A percentile compares a stretch with the other conserved stretches of the same genome.
Evolutionary conservation across 73 alveolate species (phyloP).

Genomic region (Symbiodinium pilosum): DNA sequence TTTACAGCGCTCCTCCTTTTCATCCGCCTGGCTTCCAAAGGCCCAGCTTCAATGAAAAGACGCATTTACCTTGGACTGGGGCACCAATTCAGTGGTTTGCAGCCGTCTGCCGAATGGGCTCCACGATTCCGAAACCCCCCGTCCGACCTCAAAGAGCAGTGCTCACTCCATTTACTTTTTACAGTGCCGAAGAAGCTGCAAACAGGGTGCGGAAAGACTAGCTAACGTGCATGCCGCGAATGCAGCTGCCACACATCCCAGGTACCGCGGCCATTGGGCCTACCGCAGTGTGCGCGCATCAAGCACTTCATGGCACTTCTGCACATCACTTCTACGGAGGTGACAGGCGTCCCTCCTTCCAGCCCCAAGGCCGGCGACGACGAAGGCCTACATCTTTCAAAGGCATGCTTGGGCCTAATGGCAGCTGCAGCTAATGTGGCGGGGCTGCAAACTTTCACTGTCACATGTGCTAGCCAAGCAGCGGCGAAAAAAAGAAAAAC

Average conservation of each 20-base stretch:
- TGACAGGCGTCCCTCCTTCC: no score
- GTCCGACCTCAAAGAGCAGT: background rate
- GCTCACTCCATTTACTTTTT: background rate
- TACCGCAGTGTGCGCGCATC: no score
- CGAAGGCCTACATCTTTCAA: constrained; percentile 16
- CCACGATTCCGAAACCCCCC: background rate
- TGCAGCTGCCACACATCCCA: background rate
- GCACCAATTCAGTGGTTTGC: no score
- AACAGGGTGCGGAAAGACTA: background rate
- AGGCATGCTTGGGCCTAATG: constrained; percentile 16
- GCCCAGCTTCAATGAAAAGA: background rate
- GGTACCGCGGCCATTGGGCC: constrained; percentile 20
- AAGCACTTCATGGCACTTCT: no score
- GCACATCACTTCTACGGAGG: no score
- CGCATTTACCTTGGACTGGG: no score
- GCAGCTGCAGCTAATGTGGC: no score
- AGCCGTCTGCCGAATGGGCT: background rate
- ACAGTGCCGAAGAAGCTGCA: background rate
- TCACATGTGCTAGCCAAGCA: no score
- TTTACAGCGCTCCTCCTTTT: constrained; percentile 19
- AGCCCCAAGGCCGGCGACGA: background rate
- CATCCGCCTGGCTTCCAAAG: constrained; percentile 29
- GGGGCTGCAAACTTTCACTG: no score
- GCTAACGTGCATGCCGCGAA: background rate
- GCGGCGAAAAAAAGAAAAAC: no score